These are phyloP conservation scores for Aureobasidium musti DNA, from an alignment of 2,329 filamentous ascomycete genomes.

Conservation along the genomic window DNA sequence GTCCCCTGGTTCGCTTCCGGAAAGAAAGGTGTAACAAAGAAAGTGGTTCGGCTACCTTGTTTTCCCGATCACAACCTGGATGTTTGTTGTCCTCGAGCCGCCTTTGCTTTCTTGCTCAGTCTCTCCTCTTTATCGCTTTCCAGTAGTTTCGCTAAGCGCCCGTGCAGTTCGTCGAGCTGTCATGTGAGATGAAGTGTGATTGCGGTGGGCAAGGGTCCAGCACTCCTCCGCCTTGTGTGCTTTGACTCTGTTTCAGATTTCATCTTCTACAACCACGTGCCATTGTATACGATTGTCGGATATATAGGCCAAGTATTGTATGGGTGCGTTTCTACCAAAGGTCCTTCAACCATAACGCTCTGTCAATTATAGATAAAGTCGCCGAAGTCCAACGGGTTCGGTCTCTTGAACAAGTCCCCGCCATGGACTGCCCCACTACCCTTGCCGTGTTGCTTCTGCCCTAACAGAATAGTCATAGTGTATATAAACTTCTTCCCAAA, in stretches of 20 bases:
- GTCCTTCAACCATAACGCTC: neutral
- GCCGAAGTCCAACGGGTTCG: neutral
- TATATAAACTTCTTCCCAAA: neutral
- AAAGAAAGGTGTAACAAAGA: slow-evolving; percentile 18
- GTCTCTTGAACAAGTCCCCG: slow-evolving; percentile 17
- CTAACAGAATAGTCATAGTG: neutral
- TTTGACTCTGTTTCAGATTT: slow-evolving; percentile 4
- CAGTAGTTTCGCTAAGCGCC: slow-evolving; percentile 23
- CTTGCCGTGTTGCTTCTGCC: neutral
- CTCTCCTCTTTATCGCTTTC: neutral
- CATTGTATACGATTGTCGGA: neutral
- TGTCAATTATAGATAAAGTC: neutral
- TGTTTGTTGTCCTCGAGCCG: neutral
- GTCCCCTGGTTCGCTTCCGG: slow-evolving; percentile 8
- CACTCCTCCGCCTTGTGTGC: slow-evolving; percentile 13
- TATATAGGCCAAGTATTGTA: neutral
- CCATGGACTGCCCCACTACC: neutral
- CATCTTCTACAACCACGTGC: neutral
- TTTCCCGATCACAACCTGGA: neutral
- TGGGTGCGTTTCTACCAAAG: neutral
- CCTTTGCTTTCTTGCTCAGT: neutral
- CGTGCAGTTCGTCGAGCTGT: slow-evolving; percentile 12
- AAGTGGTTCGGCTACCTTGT: neutral
- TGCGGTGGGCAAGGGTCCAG: neutral
- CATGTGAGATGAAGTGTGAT: slow-evolving; percentile 21